A percentile compares a stretch with the other conserved stretches of the same genome.
Evolutionary conservation across 352 stramenopile genomes (phyloP).

Genomic region (Pythium aristosporum): DNA sequence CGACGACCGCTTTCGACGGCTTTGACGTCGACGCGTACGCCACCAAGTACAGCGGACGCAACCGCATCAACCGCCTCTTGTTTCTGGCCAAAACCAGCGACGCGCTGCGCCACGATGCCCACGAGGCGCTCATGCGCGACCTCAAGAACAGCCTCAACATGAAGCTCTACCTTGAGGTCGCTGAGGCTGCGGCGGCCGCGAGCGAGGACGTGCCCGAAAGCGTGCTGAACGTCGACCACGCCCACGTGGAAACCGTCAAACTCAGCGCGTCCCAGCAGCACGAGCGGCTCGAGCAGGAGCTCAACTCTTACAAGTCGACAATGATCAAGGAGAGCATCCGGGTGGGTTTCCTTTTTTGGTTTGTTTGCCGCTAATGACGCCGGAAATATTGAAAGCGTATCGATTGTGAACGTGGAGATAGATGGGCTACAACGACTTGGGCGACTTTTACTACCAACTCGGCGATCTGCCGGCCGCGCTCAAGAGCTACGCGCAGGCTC

Average conservation of each 20-base stretch:
- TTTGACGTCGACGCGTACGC: conserved; percentile 85
- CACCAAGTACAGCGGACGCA: conserved; percentile 80
- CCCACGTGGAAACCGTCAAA: conserved; percentile 64
- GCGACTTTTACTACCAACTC: conserved; percentile 85
- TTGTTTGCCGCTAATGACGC: neutral
- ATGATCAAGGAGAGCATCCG: conserved; percentile 92
- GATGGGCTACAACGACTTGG: conserved; percentile 89
- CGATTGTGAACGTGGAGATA: conserved; percentile 22
- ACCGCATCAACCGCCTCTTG: conserved; percentile 70
- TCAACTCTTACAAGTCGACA: conserved; percentile 91
- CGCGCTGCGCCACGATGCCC: conserved; percentile 48
- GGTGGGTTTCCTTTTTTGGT: conserved; percentile 29
- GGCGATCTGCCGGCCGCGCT: conserved; percentile 73
- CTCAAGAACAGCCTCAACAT: conserved; percentile 69
- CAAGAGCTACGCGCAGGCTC: conserved; percentile 84
- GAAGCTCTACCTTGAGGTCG: conserved; percentile 62
- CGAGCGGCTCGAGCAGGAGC: conserved; percentile 82
- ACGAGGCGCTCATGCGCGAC: conserved; percentile 52
- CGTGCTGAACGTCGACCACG: conserved; percentile 35
- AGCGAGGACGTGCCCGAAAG: conserved; percentile 37
- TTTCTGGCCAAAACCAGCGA: conserved; percentile 61
- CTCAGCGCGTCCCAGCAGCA: conserved; percentile 67
- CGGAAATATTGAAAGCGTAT: conserved; percentile 23
- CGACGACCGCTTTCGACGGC: conserved; percentile 34
- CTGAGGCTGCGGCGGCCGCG: conserved; percentile 32